Percentiles rank a stretch among this genome's conserved stretches.
phyloP scores from a whole-genome alignment of 768 basidiomycete genomes.

The Tulasnella calospora region DNA sequence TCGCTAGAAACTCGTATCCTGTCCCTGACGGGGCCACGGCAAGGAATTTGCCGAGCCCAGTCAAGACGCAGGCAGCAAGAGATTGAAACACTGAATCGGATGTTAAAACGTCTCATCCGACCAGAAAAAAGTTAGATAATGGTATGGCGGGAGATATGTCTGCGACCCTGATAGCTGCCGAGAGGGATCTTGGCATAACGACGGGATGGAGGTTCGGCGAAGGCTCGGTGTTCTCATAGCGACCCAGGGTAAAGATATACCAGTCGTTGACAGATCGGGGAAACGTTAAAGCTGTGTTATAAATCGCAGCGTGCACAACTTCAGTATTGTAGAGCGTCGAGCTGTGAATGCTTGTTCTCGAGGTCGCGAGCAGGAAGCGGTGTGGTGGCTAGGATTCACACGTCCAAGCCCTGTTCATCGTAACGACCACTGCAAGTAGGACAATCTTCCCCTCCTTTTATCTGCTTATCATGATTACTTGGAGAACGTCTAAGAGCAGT shows the following conservation, averaged over 20 bases:
- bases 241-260: not conserved
- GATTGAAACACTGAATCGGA: too few species aligned
- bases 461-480: not conserved
- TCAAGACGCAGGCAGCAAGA: not conserved
- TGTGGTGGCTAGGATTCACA: not conserved
- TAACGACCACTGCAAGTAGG: not conserved
- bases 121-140: too few species aligned
- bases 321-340: too few species aligned
- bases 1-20: not conserved
- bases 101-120: too few species aligned
- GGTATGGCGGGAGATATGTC: not conserved
- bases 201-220: not conserved
- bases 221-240: not conserved
- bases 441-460: not conserved
- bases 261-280: not conserved
- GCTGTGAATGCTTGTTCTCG: too few species aligned
- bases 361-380: too few species aligned
- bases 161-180: not conserved
- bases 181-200: not conserved
- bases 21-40: not conserved
- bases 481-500: not conserved
- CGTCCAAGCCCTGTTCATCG: not conserved
- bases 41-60: not conserved
- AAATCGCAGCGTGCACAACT: too few species aligned
- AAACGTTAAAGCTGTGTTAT: not conserved